Evolutionary conservation across 2,329 filamentous ascomycete genomes (phyloP).

Genomic region (Atkinsonella texensis): DNA sequence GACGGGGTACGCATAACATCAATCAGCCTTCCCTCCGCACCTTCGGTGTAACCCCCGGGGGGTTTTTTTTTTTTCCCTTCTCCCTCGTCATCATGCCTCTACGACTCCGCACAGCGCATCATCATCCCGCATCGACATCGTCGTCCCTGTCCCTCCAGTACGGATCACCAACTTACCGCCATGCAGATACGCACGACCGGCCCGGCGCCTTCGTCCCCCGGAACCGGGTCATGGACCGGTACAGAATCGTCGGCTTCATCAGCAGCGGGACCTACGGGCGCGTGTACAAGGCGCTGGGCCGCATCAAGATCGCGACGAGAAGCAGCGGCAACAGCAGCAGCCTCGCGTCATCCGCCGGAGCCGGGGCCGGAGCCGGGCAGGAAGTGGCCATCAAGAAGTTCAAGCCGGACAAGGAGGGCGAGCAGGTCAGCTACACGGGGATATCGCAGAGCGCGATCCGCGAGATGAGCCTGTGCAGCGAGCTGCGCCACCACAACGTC

Average conservation of each 20-base stretch:
- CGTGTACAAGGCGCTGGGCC: constrained; percentile 86
- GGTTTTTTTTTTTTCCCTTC: not conserved
- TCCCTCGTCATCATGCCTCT: constrained; percentile 18
- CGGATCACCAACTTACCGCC: constrained; percentile 21
- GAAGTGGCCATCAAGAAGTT: constrained; percentile 99
- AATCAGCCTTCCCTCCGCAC: no score
- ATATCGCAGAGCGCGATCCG: constrained; percentile 95
- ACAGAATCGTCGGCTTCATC: constrained; percentile 96
- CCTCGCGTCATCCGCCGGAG: constrained; percentile 1
- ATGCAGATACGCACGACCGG: constrained; percentile 41
- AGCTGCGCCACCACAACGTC: constrained; percentile 78
- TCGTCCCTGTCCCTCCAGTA: constrained; percentile 9
- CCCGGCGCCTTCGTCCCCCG: constrained; percentile 56
- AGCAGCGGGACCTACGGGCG: constrained; percentile 95
- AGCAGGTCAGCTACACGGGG: constrained; percentile 86
- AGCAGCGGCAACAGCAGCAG: constrained; percentile 3
- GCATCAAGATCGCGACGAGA: constrained; percentile 18
- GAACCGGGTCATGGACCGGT: constrained; percentile 80
- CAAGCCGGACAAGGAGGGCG: constrained; percentile 97
- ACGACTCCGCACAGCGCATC: constrained; percentile 19
- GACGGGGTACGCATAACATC: no score
- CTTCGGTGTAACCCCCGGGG: not conserved
- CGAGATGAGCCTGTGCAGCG: constrained; percentile 94
- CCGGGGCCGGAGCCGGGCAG: constrained; percentile 30
- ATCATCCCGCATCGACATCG: constrained; percentile 12